phyloP scores from a whole-genome alignment of 2,329 filamentous ascomycete species.

The Lecanicillium sp. region DNA sequence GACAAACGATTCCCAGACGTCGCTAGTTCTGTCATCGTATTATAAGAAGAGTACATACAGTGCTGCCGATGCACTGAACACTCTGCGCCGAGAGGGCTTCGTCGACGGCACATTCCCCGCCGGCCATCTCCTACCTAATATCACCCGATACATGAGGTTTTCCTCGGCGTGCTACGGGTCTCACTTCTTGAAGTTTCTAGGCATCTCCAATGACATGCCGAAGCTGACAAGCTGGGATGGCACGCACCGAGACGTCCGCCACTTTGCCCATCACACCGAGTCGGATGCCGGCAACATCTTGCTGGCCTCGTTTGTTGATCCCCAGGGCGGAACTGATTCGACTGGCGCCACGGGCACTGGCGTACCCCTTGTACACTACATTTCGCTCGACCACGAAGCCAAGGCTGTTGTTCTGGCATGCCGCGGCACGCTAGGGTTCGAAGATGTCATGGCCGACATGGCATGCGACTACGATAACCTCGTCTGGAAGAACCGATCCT shows the following conservation, averaged over 20 bases:
- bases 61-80: constrained; percentile 42
- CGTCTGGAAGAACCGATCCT: constrained; percentile 55
- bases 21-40: constrained; percentile 45
- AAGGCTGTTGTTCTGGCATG: constrained; percentile 68
- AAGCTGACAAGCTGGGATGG: constrained; percentile 36
- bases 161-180: constrained; percentile 62
- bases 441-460: constrained; percentile 68
- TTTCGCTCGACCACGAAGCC: constrained; percentile 64
- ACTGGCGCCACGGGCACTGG: constrained; percentile 59
- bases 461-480: constrained; percentile 67
- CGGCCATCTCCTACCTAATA: constrained; percentile 54
- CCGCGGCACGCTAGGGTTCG: constrained; percentile 65
- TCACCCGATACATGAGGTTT: constrained; percentile 60
- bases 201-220: constrained; percentile 49
- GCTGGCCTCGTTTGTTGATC: constrained; percentile 64
- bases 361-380: constrained; percentile 66
- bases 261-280: constrained; percentile 58
- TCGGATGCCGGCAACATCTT: constrained; percentile 53
- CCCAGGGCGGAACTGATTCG: constrained; percentile 59
- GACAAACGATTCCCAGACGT: constrained; percentile 50
- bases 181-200: constrained; percentile 56
- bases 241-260: constrained; percentile 54
- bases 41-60: constrained; percentile 43
- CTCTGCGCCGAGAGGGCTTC: constrained; percentile 45
- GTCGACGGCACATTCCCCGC: constrained; percentile 55